A percentile compares a stretch with the other conserved stretches of the same genome.
These are phyloP conservation scores for Aspergillus fructus DNA, from an alignment of 2,329 filamentous ascomycete genomes.

Conservation along the genomic window DNA sequence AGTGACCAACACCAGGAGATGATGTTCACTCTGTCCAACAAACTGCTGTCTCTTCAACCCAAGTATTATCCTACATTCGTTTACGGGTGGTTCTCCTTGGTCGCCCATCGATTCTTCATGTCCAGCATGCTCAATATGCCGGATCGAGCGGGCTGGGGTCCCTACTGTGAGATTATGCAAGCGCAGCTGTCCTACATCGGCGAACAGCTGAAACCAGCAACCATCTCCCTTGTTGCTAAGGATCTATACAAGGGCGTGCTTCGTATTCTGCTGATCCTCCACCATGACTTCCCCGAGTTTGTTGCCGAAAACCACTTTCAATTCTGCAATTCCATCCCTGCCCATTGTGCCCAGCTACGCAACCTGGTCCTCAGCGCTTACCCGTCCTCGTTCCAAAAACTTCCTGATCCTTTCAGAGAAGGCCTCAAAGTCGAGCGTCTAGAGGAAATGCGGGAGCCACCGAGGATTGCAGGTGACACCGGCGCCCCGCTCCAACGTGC, in stretches of 20 bases:
- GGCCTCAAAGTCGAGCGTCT: conserved; percentile 74
- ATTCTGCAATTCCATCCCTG: conserved; percentile 77
- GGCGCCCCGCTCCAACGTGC: conserved; percentile 47
- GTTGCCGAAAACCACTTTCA: conserved; percentile 81
- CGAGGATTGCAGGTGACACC: conserved; percentile 65
- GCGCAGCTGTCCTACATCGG: conserved; percentile 72
- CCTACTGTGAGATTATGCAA: conserved; percentile 71
- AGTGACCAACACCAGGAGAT: conserved; percentile 66
- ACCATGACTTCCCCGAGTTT: conserved; percentile 95
- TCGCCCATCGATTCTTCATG: conserved; percentile 83
- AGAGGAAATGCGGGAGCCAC: conserved; percentile 69
- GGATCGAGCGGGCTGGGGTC: conserved; percentile 70
- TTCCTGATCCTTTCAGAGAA: conserved; percentile 70
- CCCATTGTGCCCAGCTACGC: conserved; percentile 80
- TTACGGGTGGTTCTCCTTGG: conserved; percentile 78
- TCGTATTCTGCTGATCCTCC: conserved; percentile 78
- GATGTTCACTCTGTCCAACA: conserved; percentile 68
- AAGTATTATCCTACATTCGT: conserved; percentile 76
- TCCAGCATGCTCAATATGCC: conserved; percentile 70
- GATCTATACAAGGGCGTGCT: conserved; percentile 82
- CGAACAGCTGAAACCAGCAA: conserved; percentile 73
- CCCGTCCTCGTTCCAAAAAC: conserved; percentile 67
- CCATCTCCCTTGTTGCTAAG: conserved; percentile 68
- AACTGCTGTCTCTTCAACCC: conserved; percentile 73
- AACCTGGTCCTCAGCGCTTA: conserved; percentile 85